Percentiles rank a stretch among this genome's conserved stretches.
Evolutionary conservation across 2,329 filamentous ascomycete genomes (phyloP).

Genomic region (Alternaria incomplexa): DNA sequence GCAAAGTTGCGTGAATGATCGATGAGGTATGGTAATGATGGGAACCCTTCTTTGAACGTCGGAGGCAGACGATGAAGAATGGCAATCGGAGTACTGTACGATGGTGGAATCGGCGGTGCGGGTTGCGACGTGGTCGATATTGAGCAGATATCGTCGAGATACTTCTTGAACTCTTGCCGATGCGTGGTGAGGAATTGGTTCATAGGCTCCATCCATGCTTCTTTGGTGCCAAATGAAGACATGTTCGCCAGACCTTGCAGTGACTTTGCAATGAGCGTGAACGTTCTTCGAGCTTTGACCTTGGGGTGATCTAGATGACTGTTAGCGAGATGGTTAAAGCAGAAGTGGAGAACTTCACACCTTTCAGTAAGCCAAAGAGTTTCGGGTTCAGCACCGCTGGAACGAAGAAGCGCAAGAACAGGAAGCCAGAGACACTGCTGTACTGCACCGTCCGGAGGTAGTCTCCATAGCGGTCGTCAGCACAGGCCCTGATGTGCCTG

Average conservation of each 20-base stretch:
- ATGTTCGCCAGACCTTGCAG: conserved; percentile 90
- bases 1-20: conserved; percentile 88
- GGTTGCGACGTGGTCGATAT: conserved; percentile 71
- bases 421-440: conserved; percentile 91
- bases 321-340: conserved; percentile 11
- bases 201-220: conserved; percentile 99
- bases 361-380: conserved; percentile 82
- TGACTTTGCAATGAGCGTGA: conserved; percentile 91
- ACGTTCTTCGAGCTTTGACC: conserved; percentile 79
- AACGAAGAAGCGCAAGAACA: conserved; percentile 94
- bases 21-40: conserved; percentile 89
- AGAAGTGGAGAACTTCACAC: conserved; percentile 47
- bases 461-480: conserved; percentile 92
- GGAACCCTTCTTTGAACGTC: conserved; percentile 87
- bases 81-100: conserved; percentile 90
- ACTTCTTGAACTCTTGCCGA: conserved; percentile 81
- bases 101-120: conserved; percentile 72
- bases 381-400: conserved; percentile 96
- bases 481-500: conserved; percentile 88
- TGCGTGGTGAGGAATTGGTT: conserved; percentile 82
- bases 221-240: conserved; percentile 89
- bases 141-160: conserved; percentile 84
- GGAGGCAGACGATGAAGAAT: conserved; percentile 83
- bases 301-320: conserved; percentile 73
- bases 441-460: conserved; percentile 89